Percentiles rank a stretch among this genome's conserved stretches.
These are phyloP conservation scores for Suillus sp. DNA, from an alignment of 768 basidiomycete species.

Conservation along the genomic window DNA sequence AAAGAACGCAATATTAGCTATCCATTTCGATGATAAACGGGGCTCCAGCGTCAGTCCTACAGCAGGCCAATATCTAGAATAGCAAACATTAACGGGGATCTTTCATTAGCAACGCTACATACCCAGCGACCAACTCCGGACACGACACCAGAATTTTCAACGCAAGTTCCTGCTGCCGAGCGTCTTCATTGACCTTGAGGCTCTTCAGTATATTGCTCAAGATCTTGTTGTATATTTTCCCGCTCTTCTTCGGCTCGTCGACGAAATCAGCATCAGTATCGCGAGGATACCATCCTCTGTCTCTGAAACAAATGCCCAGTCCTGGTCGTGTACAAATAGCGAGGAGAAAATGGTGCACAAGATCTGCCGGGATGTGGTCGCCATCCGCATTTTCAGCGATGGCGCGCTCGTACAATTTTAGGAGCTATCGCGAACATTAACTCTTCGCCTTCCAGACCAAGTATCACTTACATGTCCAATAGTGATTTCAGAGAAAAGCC, in stretches of 20 bases:
- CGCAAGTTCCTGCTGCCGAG: constrained; percentile 81
- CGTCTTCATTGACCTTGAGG: constrained; percentile 88
- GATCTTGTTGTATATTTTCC: constrained; percentile 80
- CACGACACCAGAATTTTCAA: constrained; percentile 79
- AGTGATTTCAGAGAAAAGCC: constrained; percentile 67
- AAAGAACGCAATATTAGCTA: constrained; percentile 84
- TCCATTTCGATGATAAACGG: constrained; percentile 87
- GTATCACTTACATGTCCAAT: constrained; percentile 57
- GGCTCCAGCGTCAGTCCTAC: constrained; percentile 79
- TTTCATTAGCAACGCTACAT: constrained; percentile 23
- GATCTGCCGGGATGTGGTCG: constrained; percentile 69
- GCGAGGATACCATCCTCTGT: constrained; percentile 89
- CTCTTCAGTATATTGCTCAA: constrained; percentile 71
- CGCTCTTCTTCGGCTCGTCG: constrained; percentile 42
- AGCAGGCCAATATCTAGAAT: constrained; percentile 68
- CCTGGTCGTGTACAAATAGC: constrained; percentile 83
- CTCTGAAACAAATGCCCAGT: constrained; percentile 82
- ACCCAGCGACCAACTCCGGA: constrained; percentile 86
- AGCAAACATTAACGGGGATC: constrained; percentile 17
- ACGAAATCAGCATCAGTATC: constrained; percentile 45
- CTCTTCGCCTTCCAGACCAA: background rate
- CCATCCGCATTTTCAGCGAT: constrained; percentile 48
- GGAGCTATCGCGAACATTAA: constrained; percentile 44
- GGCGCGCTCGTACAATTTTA: constrained; percentile 72
- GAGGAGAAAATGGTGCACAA: constrained; percentile 86